Evolutionary conservation across 2,329 filamentous ascomycete species (phyloP).

Genomic region (Penicillium janthinellum): DNA sequence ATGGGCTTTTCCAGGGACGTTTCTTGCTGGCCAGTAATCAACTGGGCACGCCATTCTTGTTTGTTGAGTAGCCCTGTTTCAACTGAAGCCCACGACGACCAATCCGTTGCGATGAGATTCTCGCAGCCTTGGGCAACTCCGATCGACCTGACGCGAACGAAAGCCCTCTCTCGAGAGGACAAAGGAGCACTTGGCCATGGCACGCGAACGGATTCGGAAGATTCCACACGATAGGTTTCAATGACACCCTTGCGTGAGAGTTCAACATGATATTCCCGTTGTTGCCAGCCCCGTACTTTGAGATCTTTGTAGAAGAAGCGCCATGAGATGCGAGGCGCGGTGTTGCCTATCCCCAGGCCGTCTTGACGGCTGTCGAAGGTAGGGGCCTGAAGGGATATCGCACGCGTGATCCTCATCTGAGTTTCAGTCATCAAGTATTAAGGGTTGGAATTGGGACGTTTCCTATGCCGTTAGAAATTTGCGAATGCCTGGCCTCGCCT

Average conservation of each 20-base stretch:
- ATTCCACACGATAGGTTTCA: not conserved
- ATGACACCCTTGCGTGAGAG: not conserved
- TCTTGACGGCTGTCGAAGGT: not conserved
- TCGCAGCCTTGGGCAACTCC: not conserved
- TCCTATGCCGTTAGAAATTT: not conserved
- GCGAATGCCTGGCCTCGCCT: no score
- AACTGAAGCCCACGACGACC: conserved; percentile 1
- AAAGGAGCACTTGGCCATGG: not conserved
- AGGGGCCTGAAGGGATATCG: not conserved
- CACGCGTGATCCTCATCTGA: not conserved
- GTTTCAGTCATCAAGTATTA: not conserved
- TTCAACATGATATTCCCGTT: not conserved
- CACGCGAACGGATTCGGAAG: not conserved
- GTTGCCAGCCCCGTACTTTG: not conserved
- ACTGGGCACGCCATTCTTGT: conserved; percentile 1
- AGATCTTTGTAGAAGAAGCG: not conserved
- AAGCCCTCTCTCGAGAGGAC: not conserved
- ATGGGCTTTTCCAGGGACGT: not conserved
- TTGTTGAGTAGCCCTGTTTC: not conserved
- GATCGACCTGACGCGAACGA: not conserved
- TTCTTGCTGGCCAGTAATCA: conserved; percentile 4
- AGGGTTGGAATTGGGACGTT: not conserved
- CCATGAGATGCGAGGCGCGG: conserved; percentile 1
- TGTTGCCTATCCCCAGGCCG: conserved; percentile 4
- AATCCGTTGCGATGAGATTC: not conserved